A percentile compares a stretch with the other conserved stretches of the same genome.
phyloP scores from a whole-genome alignment of 2,329 filamentous ascomycete species.

The Alternaria sp. region DNA sequence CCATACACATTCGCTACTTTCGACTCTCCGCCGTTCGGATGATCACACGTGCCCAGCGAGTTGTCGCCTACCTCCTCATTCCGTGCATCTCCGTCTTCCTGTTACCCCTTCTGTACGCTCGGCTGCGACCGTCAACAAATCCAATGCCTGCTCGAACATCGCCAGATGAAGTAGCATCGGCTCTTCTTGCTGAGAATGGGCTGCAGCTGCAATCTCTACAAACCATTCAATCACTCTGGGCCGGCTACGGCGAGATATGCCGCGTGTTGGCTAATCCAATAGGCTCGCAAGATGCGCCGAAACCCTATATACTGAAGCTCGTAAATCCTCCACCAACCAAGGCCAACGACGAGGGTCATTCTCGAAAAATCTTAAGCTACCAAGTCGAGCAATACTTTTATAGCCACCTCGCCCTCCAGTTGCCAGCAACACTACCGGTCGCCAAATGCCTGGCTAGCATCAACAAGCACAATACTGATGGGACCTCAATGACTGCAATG shows the following conservation, averaged over 20 bases:
- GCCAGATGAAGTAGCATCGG: slow-evolving; percentile 33
- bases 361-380: slow-evolving; percentile 73
- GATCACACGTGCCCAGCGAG: slow-evolving; percentile 2
- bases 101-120: neutral
- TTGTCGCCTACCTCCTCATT: slow-evolving; percentile 7
- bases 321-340: slow-evolving; percentile 62
- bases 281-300: slow-evolving; percentile 20
- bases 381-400: slow-evolving; percentile 75
- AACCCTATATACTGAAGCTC: slow-evolving; percentile 66
- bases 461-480: slow-evolving; percentile 50
- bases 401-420: slow-evolving; percentile 60
- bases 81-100: slow-evolving; percentile 3
- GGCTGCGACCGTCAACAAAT: neutral
- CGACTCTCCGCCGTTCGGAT: neutral
- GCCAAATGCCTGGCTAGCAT: slow-evolving; percentile 61
- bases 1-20: neutral
- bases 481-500: slow-evolving; percentile 59
- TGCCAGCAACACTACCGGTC: slow-evolving; percentile 58
- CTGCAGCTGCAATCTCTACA: slow-evolving; percentile 36
- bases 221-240: slow-evolving; percentile 57
- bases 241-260: slow-evolving; percentile 64
- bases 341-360: slow-evolving; percentile 66
- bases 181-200: slow-evolving; percentile 37
- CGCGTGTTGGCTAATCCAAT: slow-evolving; percentile 56
- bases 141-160: slow-evolving; percentile 52